A percentile compares a stretch with the other conserved stretches of the same genome.
These are phyloP conservation scores for Exophiala lecanii-corni DNA, from an alignment of 2,329 filamentous ascomycete species.

Conservation along the genomic window DNA sequence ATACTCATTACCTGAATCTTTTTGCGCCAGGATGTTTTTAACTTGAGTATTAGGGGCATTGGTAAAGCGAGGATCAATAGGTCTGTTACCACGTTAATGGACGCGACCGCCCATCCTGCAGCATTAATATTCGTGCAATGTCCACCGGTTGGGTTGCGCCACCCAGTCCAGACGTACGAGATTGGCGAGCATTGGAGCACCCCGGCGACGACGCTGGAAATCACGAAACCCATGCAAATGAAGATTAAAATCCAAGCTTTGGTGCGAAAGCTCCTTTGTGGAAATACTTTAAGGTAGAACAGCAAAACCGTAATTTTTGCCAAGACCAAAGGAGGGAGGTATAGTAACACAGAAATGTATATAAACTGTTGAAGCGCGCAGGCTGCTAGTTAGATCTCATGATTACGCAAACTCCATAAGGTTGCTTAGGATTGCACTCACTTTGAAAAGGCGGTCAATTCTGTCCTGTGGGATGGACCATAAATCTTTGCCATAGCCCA, in stretches of 20 bases:
- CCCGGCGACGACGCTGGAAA: conserved; percentile 27
- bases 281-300: conserved; percentile 33
- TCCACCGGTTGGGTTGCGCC: conserved; percentile 46
- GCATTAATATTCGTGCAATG: conserved; percentile 48
- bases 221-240: conserved; percentile 27
- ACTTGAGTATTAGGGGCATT: conserved; percentile 39
- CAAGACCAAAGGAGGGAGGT: conserved; percentile 28
- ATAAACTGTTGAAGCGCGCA: too few species aligned
- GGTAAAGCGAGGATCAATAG: conserved; percentile 51
- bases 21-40: conserved; percentile 45
- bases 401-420: too few species aligned
- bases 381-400: too few species aligned
- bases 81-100: conserved; percentile 50
- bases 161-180: conserved; percentile 49
- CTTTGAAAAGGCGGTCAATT: too few species aligned
- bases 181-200: conserved; percentile 33
- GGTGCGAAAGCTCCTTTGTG: conserved; percentile 20
- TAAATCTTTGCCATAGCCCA: too few species aligned
- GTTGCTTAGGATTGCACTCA: too few species aligned
- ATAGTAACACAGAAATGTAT: too few species aligned
- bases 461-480: too few species aligned
- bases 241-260: conserved; percentile 26
- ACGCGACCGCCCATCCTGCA: conserved; percentile 49
- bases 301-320: conserved; percentile 32
- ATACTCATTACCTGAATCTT: conserved; percentile 47